These are phyloP conservation scores for Paramecium octaurelia DNA, from an alignment of 73 alveolate species.

Conservation along the genomic window DNA sequence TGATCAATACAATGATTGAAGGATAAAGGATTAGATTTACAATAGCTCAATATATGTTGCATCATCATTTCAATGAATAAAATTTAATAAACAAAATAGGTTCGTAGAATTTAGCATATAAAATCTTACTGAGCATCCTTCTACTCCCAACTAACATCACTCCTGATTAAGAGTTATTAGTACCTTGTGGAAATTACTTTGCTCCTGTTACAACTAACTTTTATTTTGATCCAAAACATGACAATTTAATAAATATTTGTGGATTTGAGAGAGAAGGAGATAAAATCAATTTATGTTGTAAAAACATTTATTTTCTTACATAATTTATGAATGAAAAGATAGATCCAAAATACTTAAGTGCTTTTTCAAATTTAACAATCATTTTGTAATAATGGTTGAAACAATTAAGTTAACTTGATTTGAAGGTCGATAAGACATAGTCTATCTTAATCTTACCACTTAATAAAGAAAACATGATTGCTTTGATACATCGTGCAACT, in stretches of 20 bases:
- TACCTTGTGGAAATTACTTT: background rate
- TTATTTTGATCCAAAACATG: conserved; percentile 1
- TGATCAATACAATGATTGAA: background rate
- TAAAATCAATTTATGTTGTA: background rate
- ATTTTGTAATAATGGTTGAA: background rate
- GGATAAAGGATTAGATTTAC: conserved; percentile 5
- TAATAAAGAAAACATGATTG: background rate
- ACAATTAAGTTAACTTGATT: background rate
- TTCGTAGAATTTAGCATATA: background rate
- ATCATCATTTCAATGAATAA: background rate
- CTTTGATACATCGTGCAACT: background rate
- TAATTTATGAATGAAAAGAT: background rate
- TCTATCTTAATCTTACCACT: background rate
- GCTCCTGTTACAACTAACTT: conserved; percentile 7
- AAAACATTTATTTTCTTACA: background rate
- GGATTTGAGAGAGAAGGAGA: conserved; percentile 11
- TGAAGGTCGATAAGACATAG: background rate
- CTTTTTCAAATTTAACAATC: background rate
- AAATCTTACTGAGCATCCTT: background rate
- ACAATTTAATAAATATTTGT: background rate
- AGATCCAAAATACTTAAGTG: background rate
- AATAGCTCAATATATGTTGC: background rate
- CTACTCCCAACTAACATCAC: background rate
- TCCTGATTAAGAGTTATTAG: background rate
- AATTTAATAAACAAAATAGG: background rate